A percentile compares a stretch with the other conserved stretches of the same genome.
Conservation (phyloP, 1,284 basidiomycete species). For the Exsudoporus floridanus region DNA sequence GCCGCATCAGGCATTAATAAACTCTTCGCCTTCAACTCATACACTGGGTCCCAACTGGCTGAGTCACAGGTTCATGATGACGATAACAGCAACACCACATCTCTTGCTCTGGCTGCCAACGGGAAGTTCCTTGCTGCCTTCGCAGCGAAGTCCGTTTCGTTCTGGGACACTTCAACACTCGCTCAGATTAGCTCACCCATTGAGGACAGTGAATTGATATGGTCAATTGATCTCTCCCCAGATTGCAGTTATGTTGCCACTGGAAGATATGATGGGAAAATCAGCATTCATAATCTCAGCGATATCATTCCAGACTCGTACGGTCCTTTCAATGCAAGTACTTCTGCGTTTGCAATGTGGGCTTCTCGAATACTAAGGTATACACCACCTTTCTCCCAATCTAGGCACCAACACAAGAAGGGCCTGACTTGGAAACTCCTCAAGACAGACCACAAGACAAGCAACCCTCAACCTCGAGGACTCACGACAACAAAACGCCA, state of each 20-base stretch:
- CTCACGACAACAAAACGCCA: neutral
- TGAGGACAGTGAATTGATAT: neutral
- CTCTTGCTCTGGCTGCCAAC: neutral
- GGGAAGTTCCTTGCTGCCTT: neutral
- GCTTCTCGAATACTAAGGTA: neutral
- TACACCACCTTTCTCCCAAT: neutral
- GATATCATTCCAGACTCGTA: neutral
- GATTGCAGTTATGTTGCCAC: neutral
- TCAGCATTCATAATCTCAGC: neutral
- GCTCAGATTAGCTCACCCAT: neutral
- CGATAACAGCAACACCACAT: neutral
- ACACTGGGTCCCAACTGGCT: neutral
- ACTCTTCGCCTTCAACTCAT: neutral
- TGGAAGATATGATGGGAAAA: neutral
- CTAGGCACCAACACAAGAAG: neutral
- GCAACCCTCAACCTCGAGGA: no score
- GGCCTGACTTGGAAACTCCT: neutral
- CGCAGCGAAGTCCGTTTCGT: accelerated
- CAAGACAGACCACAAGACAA: neutral
- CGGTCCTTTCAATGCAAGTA: neutral
- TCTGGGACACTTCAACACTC: neutral
- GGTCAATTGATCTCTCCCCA: neutral
- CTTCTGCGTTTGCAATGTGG: neutral
- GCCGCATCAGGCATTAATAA: neutral
- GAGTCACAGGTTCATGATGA: neutral